Evolutionary conservation across 805 yeast species (phyloP).

Genomic region (Schwanniomyces vanrijiae): DNA sequence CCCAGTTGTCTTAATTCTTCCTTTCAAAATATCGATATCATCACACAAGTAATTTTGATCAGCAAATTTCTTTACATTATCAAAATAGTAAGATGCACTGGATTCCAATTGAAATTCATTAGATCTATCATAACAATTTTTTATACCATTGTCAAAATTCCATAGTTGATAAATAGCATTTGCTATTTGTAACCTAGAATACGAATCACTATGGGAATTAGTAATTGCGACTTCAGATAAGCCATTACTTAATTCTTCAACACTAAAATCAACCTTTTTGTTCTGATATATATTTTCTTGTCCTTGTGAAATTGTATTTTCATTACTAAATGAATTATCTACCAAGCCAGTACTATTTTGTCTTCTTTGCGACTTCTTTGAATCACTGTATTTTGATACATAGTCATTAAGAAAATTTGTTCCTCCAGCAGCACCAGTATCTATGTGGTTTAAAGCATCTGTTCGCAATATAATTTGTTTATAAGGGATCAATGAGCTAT

Average conservation of each 20-base stretch:
- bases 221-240: slow-evolving; percentile 11
- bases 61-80: slow-evolving; percentile 65
- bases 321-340: slow-evolving; percentile 21
- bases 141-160: slow-evolving; percentile 68
- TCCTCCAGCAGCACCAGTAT: slow-evolving; percentile 68
- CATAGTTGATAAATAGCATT: slow-evolving; percentile 69
- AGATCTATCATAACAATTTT: slow-evolving; percentile 54
- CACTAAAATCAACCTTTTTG: slow-evolving; percentile 8
- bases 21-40: slow-evolving; percentile 83
- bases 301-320: not conserved
- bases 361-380: slow-evolving; percentile 51
- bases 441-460: slow-evolving; percentile 60
- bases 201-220: slow-evolving; percentile 11
- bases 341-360: slow-evolving; percentile 53
- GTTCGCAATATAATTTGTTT: slow-evolving; percentile 55
- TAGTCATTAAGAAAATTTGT: slow-evolving; percentile 61
- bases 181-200: slow-evolving; percentile 57
- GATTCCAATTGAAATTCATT: slow-evolving; percentile 85
- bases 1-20: slow-evolving; percentile 94
- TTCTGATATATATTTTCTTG: not conserved
- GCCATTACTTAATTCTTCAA: slow-evolving; percentile 10
- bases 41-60: slow-evolving; percentile 65
- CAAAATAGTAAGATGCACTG: slow-evolving; percentile 79
- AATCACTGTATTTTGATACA: slow-evolving; percentile 59
- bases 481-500: slow-evolving; percentile 43